Base-by-base conservation (phyloP, 495 filamentous ascomycete genomes). In the Chaetomium cochliodes region DNA sequence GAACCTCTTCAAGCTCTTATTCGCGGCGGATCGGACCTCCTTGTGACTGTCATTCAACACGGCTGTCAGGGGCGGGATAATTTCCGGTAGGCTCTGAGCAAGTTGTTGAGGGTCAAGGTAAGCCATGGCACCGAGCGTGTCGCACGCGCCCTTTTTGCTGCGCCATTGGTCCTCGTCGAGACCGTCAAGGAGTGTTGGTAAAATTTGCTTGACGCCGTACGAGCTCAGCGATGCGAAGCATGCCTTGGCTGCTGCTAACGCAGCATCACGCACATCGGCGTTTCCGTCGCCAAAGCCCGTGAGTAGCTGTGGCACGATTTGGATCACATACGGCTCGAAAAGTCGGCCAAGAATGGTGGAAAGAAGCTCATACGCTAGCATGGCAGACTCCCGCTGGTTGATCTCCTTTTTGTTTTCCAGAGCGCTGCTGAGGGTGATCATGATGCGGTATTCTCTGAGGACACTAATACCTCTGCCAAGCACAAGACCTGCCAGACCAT, bases 11-110 rank as follows among this genome's bases (percentile, higher is more conserved):
- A 98, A 83, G 78, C 91, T 96, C 69, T 93, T 87, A 74, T 98
- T 98, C 5, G 96, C 94, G 12, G 93, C 92, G 26, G 83, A 78
- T 63, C 94, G 85, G 15, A 98, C 94, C 71, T 98, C 94, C 76
- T 98, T 98, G 77, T 98, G 94, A 58, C 92, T 97, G 77, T 98
- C 94, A 68, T 96, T 98, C 50, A 98, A 81, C 1, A 98, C 94
- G 47, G 88, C 84, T 0, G 94, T 98, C 62, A 98, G 81, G 8
- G 96, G 93, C 25, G 94, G 94, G 67, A 98, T 98, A 64, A 98
- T 98, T 58, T 93, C 92, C 0, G 94, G 96, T 65, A 98, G 77
- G 71, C 92, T 97, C 60, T 89, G 84, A 1, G 94, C 92, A 18
- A 98, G 82, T 72, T 98, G 94, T 62, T 97, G 87, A 7, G 94